Base-by-base conservation (phyloP, 257 asterid genomes). In the Sherardia arvensis region DNA sequence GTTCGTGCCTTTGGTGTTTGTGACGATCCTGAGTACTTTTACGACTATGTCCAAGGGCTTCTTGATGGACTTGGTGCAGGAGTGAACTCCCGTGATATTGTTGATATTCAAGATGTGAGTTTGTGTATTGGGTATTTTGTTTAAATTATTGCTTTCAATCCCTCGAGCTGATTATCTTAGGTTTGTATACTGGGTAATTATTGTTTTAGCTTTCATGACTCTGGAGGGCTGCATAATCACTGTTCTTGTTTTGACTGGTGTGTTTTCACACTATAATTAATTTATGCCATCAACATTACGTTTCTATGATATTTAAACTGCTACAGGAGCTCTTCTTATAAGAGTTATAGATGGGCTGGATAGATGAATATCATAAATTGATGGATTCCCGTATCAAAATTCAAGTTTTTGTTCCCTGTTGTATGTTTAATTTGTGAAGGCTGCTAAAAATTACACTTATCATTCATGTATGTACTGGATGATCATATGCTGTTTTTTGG, bases 1-100 rank as follows among this genome's bases (percentile, higher is more conserved):
- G 90, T 92, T 65, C 82, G 73, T 72, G 97, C 99, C 10, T 87
- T 76, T 70, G 68, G 91, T 66, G 99, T 92, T 57, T 89, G 97
- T 71, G 97, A 92, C 69, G 95, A 89, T 74, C 99, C 97, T 4
- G 83, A 85, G 43, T 92, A 92, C 81, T 89, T 89, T 76, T 89
- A 85, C 57, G 88, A 87, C 15, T 89, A 75, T 55, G 76, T 76
- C 62, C 97, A 92, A 81, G 83, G 76, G 75, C 83, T 89, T 23
- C 93, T 87, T 38, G 96, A 89, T 38, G 99, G 97, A 66, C 87
- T 89, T 59, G 79, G 74, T 48, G 99, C 95, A 10, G 79, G 81
- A 65, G 93, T 89, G 73, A 73, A 67, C 76, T 77, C 97, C 67
- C 93, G 81, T 47, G 91, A 89, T 69, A 85, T 92, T 60, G 86